These are phyloP conservation scores for Fusarium guadeloupense DNA, from an alignment of 2,329 filamentous ascomycete genomes.

Conservation along the genomic window DNA sequence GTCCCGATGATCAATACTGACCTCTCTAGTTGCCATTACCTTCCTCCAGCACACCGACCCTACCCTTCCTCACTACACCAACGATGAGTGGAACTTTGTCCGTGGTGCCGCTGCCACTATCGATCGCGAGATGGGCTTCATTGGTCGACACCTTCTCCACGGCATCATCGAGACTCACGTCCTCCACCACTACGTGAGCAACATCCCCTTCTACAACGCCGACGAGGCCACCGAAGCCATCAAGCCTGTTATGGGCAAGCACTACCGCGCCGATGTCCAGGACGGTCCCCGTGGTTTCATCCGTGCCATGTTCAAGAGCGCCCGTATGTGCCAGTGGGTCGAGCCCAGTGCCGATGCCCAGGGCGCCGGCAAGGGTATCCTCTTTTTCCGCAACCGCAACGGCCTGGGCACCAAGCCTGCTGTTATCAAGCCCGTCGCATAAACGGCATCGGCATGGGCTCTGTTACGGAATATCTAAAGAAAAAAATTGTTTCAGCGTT, in stretches of 20 bases:
- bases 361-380: conserved; percentile 82
- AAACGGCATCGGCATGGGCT: conserved; percentile 1
- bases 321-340: conserved; percentile 95
- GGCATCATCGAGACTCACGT: conserved; percentile 98
- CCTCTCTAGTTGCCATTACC: conserved; percentile 87
- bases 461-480: conserved; percentile 6
- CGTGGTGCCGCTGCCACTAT: conserved; percentile 95
- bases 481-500: conserved; percentile 25
- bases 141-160: conserved; percentile 89
- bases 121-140: conserved; percentile 96
- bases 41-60: conserved; percentile 98
- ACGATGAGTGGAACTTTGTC: conserved; percentile 88
- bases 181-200: conserved; percentile 95
- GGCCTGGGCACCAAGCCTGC: conserved; percentile 71
- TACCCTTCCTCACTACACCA: conserved; percentile 89
- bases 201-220: conserved; percentile 96
- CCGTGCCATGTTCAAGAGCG: conserved; percentile 79
- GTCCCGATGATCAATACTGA: conserved; percentile 16
- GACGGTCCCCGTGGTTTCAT: conserved; percentile 86
- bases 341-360: conserved; percentile 85
- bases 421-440: conserved; percentile 32
- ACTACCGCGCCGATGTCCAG: conserved; percentile 86
- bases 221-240: conserved; percentile 95
- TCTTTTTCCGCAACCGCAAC: conserved; percentile 97
- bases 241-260: conserved; percentile 91